Evolutionary conservation across 2,329 filamentous ascomycete genomes (phyloP).

Genomic region (Waltergamsia citrina): DNA sequence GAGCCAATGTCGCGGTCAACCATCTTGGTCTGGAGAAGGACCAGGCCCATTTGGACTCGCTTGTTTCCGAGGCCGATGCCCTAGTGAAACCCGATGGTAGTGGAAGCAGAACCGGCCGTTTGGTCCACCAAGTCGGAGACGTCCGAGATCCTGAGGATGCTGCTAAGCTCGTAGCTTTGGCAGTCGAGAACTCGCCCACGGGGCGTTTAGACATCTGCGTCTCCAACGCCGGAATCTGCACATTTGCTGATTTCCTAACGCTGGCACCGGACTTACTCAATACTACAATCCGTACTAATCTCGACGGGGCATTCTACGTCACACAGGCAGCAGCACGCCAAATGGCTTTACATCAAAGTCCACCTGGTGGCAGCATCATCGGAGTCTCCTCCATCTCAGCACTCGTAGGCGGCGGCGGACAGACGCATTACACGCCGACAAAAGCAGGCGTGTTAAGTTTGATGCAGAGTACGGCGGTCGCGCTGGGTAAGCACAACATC

Average conservation of each 20-base stretch:
- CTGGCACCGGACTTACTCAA: slow-evolving; percentile 62
- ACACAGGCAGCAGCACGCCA: slow-evolving; percentile 78
- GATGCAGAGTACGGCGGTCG: slow-evolving; percentile 77
- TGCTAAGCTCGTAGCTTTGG: slow-evolving; percentile 52
- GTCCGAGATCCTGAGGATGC: slow-evolving; percentile 68
- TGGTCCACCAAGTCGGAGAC: slow-evolving; percentile 68
- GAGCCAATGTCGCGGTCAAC: slow-evolving; percentile 67
- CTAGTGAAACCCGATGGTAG: slow-evolving; percentile 34
- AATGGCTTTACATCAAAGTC: slow-evolving; percentile 56
- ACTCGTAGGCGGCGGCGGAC: slow-evolving; percentile 66
- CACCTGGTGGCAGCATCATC: slow-evolving; percentile 70
- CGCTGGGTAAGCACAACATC: slow-evolving; percentile 66
- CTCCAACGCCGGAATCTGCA: slow-evolving; percentile 80
- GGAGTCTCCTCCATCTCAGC: slow-evolving; percentile 65
- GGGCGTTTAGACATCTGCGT: slow-evolving; percentile 67
- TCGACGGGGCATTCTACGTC: slow-evolving; percentile 81
- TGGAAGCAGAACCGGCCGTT: slow-evolving; percentile 31
- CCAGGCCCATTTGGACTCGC: slow-evolving; percentile 38
- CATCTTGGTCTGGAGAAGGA: slow-evolving; percentile 56
- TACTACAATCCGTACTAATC: slow-evolving; percentile 68
- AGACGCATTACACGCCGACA: slow-evolving; percentile 82
- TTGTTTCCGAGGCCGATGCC: slow-evolving; percentile 39
- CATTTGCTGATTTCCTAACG: slow-evolving; percentile 78
- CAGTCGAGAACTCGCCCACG: slow-evolving; percentile 40
- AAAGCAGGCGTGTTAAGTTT: slow-evolving; percentile 74